Conservation (phyloP, 2,329 filamentous ascomycete species). For the Zopfia rhizophila region DNA sequence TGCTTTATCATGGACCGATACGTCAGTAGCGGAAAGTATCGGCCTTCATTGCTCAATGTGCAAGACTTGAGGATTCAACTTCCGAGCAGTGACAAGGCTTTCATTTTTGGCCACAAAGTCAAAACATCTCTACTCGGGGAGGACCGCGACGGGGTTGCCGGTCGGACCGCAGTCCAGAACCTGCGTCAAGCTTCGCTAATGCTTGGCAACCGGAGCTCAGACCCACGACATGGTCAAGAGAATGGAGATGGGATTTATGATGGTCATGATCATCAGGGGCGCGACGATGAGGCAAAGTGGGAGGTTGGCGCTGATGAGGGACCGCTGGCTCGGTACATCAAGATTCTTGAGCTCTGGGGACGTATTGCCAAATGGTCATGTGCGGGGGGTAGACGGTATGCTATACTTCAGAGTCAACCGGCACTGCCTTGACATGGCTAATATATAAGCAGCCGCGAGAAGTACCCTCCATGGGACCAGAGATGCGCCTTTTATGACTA, state of each 20-base stretch:
- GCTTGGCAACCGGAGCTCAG: constrained; percentile 32
- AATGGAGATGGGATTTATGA: constrained; percentile 10
- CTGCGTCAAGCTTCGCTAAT: constrained; percentile 59
- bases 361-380: constrained; percentile 67
- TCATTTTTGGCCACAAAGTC: constrained; percentile 70
- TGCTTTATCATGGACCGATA: constrained; percentile 78
- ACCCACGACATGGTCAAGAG: constrained; percentile 3
- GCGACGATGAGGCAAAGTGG: constrained; percentile 59
- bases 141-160: constrained; percentile 49
- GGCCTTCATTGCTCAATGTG: constrained; percentile 68
- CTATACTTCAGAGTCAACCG: constrained; percentile 5
- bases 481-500: constrained; percentile 66
- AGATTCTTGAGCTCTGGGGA: constrained; percentile 65
- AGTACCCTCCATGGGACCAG: constrained; percentile 69
- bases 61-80: constrained; percentile 72
- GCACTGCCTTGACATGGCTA: constrained; percentile 23
- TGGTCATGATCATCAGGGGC: constrained; percentile 4
- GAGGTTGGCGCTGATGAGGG: constrained; percentile 63
- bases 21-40: constrained; percentile 71
- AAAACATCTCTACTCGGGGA: constrained; percentile 62
- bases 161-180: constrained; percentile 53
- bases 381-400: constrained; percentile 65
- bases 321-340: constrained; percentile 62
- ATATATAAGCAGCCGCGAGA: constrained; percentile 62
- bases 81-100: constrained; percentile 73